phyloP scores from a whole-genome alignment of 2,329 filamentous ascomycete genomes.

The Plenodomus tracheiphilus region DNA sequence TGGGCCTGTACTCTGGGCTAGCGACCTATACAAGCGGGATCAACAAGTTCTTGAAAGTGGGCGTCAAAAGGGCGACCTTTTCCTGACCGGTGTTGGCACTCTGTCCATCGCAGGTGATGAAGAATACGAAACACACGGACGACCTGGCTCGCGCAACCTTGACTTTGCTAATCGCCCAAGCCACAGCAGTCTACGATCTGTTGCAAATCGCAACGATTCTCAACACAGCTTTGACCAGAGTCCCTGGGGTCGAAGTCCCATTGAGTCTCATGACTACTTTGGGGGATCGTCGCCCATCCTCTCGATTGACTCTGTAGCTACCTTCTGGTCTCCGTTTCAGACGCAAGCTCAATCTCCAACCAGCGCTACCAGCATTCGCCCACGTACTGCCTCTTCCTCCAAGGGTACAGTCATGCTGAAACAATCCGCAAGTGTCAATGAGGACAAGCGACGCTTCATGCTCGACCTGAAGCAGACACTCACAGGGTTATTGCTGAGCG shows the following conservation, averaged over 20 bases:
- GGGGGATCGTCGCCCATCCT: slow-evolving; percentile 68
- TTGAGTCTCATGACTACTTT: slow-evolving; percentile 73
- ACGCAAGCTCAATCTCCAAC: slow-evolving; percentile 67
- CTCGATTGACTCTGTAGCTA: slow-evolving; percentile 74
- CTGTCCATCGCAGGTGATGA: slow-evolving; percentile 55
- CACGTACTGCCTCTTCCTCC: slow-evolving; percentile 68
- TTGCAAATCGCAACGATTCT: slow-evolving; percentile 66
- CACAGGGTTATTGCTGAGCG: slow-evolving; percentile 83
- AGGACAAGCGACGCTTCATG: slow-evolving; percentile 79
- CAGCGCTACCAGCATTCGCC: slow-evolving; percentile 63
- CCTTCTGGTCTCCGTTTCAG: slow-evolving; percentile 89
- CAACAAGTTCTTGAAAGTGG: slow-evolving; percentile 62
- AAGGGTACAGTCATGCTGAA: slow-evolving; percentile 68
- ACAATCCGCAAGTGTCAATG: slow-evolving; percentile 57
- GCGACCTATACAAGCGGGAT: slow-evolving; percentile 82
- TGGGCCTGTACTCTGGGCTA: slow-evolving; percentile 88
- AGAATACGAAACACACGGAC: slow-evolving; percentile 47
- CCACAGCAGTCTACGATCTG: slow-evolving; percentile 60
- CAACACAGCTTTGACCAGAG: slow-evolving; percentile 72
- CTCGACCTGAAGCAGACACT: slow-evolving; percentile 76
- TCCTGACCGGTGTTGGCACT: slow-evolving; percentile 51
- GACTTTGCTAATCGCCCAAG: slow-evolving; percentile 56
- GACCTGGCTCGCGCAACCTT: slow-evolving; percentile 45
- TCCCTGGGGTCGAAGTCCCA: slow-evolving; percentile 65
- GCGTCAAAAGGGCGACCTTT: slow-evolving; percentile 54